Base-by-base conservation (phyloP, 1,284 basidiomycete species). In the Trametes polyzona region DNA sequence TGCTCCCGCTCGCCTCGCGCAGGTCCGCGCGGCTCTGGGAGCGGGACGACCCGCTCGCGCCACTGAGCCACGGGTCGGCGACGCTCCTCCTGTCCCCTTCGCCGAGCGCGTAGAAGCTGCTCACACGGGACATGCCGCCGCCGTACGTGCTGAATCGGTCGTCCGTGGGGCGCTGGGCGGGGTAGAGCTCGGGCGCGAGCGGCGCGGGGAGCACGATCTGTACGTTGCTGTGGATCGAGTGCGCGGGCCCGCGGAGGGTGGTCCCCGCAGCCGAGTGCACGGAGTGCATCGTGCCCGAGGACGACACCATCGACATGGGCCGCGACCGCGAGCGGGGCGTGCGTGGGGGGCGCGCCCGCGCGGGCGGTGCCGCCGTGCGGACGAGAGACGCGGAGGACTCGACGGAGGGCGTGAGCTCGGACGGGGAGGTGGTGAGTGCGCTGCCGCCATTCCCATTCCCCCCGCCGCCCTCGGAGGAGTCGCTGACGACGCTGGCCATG, bases 171-270 rank as follows among this genome's bases (percentile, higher is more conserved):
- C 53, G 53, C 44, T 44, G 44, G 27, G 66, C 63, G 4, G 66
- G 70, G 40, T 73, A 68, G 12, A 75, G 61, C 24, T 69, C 61
- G 2, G 74, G 73, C 1, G 78, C 78, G n/a, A 86, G 74, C 3
- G 83, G 84, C 0, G 79, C 69, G 3, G 84, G 85, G 82, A 87
- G 71, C 16, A 89, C 71, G 52, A 88, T 83, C 58, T 87, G 80
- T 32, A 88, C 70, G 55, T 76, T 77, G 67, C 75, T 84, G 58
- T 81, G 77, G 1, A 77, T 80, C 3, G 75, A 74, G 64, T 87
- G 84, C 27, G 84, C 84, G 1, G 76, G 66, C 11, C 82, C 83
- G 23, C 71, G 67, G 29, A 73, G 73, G 42, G 73, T 71, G 41
- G 76, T 61, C 74, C 71, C 32, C 19, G 65, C 60, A 16, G 63